Conservation (phyloP, 2,329 filamentous ascomycete genomes). For the Thielaviopsis cerberus region DNA sequence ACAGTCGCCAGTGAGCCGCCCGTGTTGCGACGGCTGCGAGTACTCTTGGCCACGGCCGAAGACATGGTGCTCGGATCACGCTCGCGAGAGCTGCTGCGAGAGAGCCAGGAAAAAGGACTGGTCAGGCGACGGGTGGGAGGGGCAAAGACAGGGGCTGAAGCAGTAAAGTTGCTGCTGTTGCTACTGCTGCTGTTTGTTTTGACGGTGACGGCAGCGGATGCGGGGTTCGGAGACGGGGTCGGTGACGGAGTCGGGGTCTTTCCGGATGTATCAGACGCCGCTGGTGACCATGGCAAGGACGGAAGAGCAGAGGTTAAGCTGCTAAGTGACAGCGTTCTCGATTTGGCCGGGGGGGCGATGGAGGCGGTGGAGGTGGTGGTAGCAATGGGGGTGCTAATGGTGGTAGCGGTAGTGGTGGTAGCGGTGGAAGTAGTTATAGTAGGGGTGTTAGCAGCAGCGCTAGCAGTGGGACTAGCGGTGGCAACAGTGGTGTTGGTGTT, state of each 20-base stretch:
- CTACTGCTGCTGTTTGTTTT: constrained; percentile 21
- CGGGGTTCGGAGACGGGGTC: constrained; percentile 18
- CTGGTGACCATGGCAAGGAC: constrained; percentile 52
- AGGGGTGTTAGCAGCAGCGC: not conserved
- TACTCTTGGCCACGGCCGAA: constrained; percentile 27
- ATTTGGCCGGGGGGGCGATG: constrained; percentile 4
- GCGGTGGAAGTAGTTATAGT: not conserved
- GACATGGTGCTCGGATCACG: constrained; percentile 36
- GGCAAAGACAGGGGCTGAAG: constrained; percentile 14
- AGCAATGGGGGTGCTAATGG: not conserved
- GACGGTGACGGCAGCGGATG: no score
- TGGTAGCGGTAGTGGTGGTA: not conserved
- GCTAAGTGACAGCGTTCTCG: constrained; percentile 42
- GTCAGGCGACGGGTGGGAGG: constrained; percentile 52
- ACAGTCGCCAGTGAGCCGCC: constrained; percentile 62
- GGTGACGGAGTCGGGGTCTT: constrained; percentile 26
- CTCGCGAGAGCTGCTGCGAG: constrained; percentile 28
- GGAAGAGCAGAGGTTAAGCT: constrained; percentile 57
- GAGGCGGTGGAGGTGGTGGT: not conserved
- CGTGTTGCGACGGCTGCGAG: constrained; percentile 45
- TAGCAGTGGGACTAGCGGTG: not conserved
- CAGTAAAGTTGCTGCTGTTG: constrained; percentile 16
- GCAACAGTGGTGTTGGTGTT: not conserved
- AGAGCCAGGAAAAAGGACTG: constrained; percentile 74
- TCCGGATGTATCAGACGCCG: constrained; percentile 27